Conservation (phyloP, 805 yeast genomes). For the Candida boleticola region DNA sequence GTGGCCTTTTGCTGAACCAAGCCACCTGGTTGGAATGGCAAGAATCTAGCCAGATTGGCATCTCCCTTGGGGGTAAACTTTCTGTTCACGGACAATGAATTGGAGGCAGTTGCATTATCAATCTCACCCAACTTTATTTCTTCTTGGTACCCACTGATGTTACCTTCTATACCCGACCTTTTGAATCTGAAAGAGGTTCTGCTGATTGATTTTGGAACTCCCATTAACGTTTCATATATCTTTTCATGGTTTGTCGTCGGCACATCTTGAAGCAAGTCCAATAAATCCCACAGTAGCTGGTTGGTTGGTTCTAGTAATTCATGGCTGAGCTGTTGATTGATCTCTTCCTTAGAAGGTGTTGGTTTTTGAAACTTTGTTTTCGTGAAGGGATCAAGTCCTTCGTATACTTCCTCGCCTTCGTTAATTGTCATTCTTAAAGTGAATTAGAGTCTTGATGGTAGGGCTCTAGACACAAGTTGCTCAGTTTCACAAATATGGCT, state of each 20-base stretch:
- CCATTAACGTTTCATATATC: slow-evolving; percentile 49
- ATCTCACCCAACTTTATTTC: slow-evolving; percentile 40
- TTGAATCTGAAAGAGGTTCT: slow-evolving; percentile 67
- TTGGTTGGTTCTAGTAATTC: slow-evolving; percentile 63
- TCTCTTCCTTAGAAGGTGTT: background rate
- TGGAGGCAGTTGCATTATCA: slow-evolving; percentile 59
- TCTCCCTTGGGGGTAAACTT: slow-evolving; percentile 61
- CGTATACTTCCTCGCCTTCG: background rate
- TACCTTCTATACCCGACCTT: slow-evolving; percentile 74
- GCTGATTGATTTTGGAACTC: slow-evolving; percentile 57
- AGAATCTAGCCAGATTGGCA: slow-evolving; percentile 56
- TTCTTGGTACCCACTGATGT: slow-evolving; percentile 62
- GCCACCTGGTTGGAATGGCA: slow-evolving; percentile 97
- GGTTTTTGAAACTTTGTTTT: background rate
- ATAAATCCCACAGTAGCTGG: slow-evolving; percentile 64
- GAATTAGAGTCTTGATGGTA: too few relatives aligned
- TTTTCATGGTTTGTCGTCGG: slow-evolving; percentile 40
- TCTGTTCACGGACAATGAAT: slow-evolving; percentile 72
- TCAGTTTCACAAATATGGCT: too few relatives aligned
- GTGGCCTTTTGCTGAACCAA: slow-evolving; percentile 23
- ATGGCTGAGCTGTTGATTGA: slow-evolving; percentile 14
- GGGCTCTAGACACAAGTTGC: too few relatives aligned
- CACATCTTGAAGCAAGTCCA: slow-evolving; percentile 62
- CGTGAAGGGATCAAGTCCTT: slow-evolving; percentile 5
- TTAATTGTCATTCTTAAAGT: background rate